Percentiles rank a stretch among this genome's conserved stretches.
Evolutionary conservation across 2,329 filamentous ascomycete species (phyloP).

Genomic region (Rutstroemia sydowiana): DNA sequence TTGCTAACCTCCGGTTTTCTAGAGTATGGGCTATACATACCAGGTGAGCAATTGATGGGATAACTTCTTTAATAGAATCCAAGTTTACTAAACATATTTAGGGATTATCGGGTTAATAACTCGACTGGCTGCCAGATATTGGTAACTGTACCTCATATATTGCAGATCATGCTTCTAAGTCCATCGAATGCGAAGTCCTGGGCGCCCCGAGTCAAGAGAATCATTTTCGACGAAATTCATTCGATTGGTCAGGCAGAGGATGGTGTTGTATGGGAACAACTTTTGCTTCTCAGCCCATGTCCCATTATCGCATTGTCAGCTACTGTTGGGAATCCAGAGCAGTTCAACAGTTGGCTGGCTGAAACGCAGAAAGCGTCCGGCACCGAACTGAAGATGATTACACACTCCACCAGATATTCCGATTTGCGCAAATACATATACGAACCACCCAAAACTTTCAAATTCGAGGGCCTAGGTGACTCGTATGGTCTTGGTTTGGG

Average conservation of each 20-base stretch:
- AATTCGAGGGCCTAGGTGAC: slow-evolving; percentile 29
- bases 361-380: slow-evolving; percentile 57
- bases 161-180: slow-evolving; percentile 69
- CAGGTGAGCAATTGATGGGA: slow-evolving; percentile 7
- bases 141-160: slow-evolving; percentile 69
- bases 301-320: slow-evolving; percentile 74
- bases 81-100: too few species aligned
- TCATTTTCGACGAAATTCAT: slow-evolving; percentile 79
- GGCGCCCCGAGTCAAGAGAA: slow-evolving; percentile 61
- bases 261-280: slow-evolving; percentile 71
- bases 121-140: slow-evolving; percentile 65
- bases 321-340: slow-evolving; percentile 67
- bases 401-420: slow-evolving; percentile 63
- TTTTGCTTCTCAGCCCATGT: slow-evolving; percentile 65
- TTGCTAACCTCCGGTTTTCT: too few species aligned
- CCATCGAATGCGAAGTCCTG: slow-evolving; percentile 59
- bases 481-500: slow-evolving; percentile 36
- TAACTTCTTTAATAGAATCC: too few species aligned
- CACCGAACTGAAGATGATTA: slow-evolving; percentile 57
- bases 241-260: slow-evolving; percentile 72
- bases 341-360: slow-evolving; percentile 63
- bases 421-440: slow-evolving; percentile 72
- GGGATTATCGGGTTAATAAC: slow-evolving; percentile 70
- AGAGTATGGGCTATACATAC: slow-evolving; percentile 74
- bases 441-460: slow-evolving; percentile 38